Evolutionary conservation across 2,329 filamentous ascomycete species (phyloP).

Genomic region (Cytospora schulzeri): DNA sequence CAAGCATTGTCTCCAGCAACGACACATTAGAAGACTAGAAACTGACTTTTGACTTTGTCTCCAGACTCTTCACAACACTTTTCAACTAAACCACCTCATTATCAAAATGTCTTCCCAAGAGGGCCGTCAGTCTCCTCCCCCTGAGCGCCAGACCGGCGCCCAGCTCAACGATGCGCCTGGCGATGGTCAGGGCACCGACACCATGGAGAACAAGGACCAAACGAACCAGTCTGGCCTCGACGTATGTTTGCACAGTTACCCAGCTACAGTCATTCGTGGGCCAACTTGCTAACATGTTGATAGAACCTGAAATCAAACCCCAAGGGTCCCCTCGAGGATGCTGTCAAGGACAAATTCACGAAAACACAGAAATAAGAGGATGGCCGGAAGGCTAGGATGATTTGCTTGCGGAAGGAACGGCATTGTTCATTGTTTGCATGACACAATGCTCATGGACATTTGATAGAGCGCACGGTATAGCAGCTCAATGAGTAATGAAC

Average conservation of each 20-base stretch:
- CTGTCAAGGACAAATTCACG: slow-evolving; percentile 59
- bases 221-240: slow-evolving; percentile 55
- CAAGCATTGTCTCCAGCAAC: not conserved
- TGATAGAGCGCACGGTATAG: not conserved
- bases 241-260: slow-evolving; percentile 38
- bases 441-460: not conserved
- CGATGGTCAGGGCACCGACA: slow-evolving; percentile 60
- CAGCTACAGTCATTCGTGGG: not conserved
- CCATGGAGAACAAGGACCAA: slow-evolving; percentile 55
- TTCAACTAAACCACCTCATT: slow-evolving; percentile 10
- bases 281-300: slow-evolving; percentile 21
- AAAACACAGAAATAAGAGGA: slow-evolving; percentile 28
- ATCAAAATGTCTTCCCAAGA: slow-evolving; percentile 62
- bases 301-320: slow-evolving; percentile 67
- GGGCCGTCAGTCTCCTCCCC: slow-evolving; percentile 78
- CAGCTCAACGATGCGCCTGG: slow-evolving; percentile 64
- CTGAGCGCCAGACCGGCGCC: slow-evolving; percentile 65
- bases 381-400: too few species aligned
- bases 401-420: not conserved
- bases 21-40: not conserved
- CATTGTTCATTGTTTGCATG: not conserved
- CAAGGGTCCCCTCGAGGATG: slow-evolving; percentile 62
- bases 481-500: not conserved
- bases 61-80: not conserved
- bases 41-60: not conserved